These are phyloP conservation scores for Phaeosphaeria sp. DNA, from an alignment of 2,329 filamentous ascomycete species.

Conservation along the genomic window DNA sequence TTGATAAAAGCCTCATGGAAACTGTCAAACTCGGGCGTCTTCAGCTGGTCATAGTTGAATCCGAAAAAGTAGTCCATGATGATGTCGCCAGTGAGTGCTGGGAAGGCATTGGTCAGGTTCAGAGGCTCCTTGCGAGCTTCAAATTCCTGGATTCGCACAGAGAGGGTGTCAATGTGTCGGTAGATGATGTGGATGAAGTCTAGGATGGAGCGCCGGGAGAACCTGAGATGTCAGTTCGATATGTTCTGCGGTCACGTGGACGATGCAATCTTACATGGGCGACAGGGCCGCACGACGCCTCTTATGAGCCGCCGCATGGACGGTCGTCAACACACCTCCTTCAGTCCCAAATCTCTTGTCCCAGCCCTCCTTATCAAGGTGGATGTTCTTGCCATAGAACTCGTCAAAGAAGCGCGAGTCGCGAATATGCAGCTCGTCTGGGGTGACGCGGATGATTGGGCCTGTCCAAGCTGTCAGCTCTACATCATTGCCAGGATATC, in stretches of 20 bases:
- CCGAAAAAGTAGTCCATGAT: constrained; percentile 54
- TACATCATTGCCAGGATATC: background rate
- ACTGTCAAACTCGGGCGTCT: constrained; percentile 42
- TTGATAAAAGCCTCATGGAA: constrained; percentile 46
- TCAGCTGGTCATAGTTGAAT: constrained; percentile 43
- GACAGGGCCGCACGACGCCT: constrained; percentile 39
- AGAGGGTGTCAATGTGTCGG: constrained; percentile 42
- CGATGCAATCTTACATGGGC: constrained; percentile 31
- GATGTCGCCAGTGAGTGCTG: constrained; percentile 54
- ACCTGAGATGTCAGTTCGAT: constrained; percentile 28
- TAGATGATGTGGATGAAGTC: constrained; percentile 46
- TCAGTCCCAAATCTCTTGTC: constrained; percentile 41
- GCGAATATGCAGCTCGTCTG: constrained; percentile 52
- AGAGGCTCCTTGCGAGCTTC: constrained; percentile 37
- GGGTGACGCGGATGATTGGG: constrained; percentile 53
- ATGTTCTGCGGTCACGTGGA: background rate
- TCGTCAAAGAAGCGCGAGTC: constrained; percentile 50
- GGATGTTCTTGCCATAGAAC: constrained; percentile 39
- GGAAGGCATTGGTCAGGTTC: constrained; percentile 44
- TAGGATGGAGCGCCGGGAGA: constrained; percentile 44
- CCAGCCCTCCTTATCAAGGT: constrained; percentile 46
- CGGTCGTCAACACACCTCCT: constrained; percentile 35
- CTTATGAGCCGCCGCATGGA: constrained; percentile 38
- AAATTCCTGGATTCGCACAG: constrained; percentile 38
- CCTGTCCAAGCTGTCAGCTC: constrained; percentile 25